phyloP scores from a whole-genome alignment of 495 filamentous ascomycete genomes.

The Aspergillus diversus region DNA sequence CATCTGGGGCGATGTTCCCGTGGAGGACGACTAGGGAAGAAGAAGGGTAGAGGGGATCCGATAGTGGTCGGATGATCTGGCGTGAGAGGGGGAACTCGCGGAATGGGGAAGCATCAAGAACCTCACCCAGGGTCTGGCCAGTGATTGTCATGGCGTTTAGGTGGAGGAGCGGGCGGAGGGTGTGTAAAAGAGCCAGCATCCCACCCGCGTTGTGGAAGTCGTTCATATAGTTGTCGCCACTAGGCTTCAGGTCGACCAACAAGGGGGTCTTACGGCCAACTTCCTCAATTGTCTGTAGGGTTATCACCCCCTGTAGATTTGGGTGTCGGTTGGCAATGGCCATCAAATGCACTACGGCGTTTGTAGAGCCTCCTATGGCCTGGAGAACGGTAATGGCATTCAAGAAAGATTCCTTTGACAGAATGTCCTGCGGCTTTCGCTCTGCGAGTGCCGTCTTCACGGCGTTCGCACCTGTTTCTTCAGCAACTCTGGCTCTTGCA shows the following conservation, averaged over 20 bases:
- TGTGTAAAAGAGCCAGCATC: conserved; percentile 61
- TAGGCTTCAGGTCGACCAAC: conserved; percentile 69
- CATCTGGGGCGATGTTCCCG: conserved; percentile 60
- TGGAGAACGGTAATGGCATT: conserved; percentile 72
- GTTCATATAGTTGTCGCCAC: conserved; percentile 71
- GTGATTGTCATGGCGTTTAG: conserved; percentile 61
- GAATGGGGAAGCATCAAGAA: conserved; percentile 52
- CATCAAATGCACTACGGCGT: conserved; percentile 68
- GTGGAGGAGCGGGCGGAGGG: conserved; percentile 59
- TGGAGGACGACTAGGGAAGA: conserved; percentile 57
- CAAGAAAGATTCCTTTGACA: conserved; percentile 64
- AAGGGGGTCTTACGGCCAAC: conserved; percentile 63
- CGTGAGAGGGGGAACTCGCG: conserved; percentile 43
- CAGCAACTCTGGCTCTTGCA: conserved; percentile 63
- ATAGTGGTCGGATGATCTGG: conserved; percentile 55
- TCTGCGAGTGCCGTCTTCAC: conserved; percentile 46
- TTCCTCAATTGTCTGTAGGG: conserved; percentile 59
- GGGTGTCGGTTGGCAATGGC: conserved; percentile 67
- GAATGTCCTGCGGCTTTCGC: conserved; percentile 55
- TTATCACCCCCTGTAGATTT: conserved; percentile 55
- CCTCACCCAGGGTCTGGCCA: conserved; percentile 60
- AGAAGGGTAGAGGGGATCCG: conserved; percentile 55
- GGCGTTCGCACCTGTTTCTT: conserved; percentile 62
- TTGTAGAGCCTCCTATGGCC: conserved; percentile 71
- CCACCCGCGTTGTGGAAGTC: conserved; percentile 72